Evolutionary conservation across 2,329 filamentous ascomycete genomes (phyloP).

Genomic region (Colletotrichum sp.): DNA sequence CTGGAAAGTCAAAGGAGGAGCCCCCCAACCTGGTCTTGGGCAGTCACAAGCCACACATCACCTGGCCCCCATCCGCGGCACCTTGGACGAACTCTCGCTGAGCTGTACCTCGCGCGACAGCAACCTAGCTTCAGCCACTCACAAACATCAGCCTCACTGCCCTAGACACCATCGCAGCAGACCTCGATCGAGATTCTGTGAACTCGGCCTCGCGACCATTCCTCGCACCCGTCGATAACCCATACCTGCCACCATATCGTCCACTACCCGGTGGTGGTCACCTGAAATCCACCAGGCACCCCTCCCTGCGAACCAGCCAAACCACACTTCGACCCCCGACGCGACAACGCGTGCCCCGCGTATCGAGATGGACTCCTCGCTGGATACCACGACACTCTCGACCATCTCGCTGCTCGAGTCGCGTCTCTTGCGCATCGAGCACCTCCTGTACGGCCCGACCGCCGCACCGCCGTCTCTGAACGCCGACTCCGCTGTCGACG

Average conservation of each 20-base stretch:
- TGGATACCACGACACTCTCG: constrained; percentile 58
- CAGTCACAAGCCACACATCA: constrained; percentile 13
- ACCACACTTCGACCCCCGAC: background rate
- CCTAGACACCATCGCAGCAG: background rate
- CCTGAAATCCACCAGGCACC: background rate
- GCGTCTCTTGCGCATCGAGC: constrained; percentile 64
- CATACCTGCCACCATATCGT: background rate
- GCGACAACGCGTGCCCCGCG: background rate
- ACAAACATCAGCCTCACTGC: background rate
- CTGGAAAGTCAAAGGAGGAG: background rate
- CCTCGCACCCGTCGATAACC: background rate
- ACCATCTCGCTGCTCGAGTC: constrained; percentile 63
- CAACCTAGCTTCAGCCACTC: background rate
- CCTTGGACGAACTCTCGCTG: background rate
- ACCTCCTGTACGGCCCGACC: constrained; percentile 58
- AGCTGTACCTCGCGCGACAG: background rate
- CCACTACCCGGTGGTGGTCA: background rate
- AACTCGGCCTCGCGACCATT: background rate
- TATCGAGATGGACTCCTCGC: constrained; percentile 35
- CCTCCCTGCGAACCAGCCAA: background rate
- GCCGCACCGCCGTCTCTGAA: constrained; percentile 35
- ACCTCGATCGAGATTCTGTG: background rate
- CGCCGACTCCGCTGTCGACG: constrained; percentile 45
- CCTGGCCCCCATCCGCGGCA: background rate
- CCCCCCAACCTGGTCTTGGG: background rate